Evolutionary conservation across 345 rosid genomes (phyloP).

Genomic region (Ailanthus altissimus): DNA sequence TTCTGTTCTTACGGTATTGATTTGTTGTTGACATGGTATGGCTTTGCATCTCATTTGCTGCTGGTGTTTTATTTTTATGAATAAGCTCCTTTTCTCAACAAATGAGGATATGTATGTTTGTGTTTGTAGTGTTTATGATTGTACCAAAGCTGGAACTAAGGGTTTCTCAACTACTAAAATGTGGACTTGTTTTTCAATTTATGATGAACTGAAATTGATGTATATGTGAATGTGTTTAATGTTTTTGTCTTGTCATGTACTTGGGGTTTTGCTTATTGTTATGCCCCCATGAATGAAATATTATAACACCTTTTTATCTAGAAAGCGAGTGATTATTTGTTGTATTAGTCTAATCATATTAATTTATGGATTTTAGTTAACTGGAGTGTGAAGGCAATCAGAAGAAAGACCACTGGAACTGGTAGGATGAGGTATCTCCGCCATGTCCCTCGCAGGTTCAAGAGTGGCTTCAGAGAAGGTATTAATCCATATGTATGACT

Average conservation of each 20-base stretch:
- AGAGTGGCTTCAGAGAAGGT: slow-evolving; percentile 93
- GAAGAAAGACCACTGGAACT: slow-evolving; percentile 96
- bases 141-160: neutral
- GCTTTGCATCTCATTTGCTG: neutral
- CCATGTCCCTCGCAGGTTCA: slow-evolving; percentile 80
- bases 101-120: neutral
- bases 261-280: neutral
- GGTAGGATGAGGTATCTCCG: slow-evolving; percentile 93
- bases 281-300: neutral
- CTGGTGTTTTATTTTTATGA: neutral
- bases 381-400: slow-evolving; percentile 96
- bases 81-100: neutral
- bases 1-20: neutral
- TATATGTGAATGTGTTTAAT: neutral
- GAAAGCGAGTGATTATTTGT: neutral
- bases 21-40: neutral
- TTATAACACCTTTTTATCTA: too few relatives aligned
- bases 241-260: neutral
- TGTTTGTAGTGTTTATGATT: neutral
- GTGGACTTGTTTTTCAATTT: neutral
- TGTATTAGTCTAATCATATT: neutral
- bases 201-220: neutral
- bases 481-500: neutral
- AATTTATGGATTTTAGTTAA: slow-evolving; percentile 52
- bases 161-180: neutral